Percentiles rank a stretch among this genome's conserved stretches.
phyloP scores from a whole-genome alignment of 345 rosid species.

The Eucalyptus sideroxylon region DNA sequence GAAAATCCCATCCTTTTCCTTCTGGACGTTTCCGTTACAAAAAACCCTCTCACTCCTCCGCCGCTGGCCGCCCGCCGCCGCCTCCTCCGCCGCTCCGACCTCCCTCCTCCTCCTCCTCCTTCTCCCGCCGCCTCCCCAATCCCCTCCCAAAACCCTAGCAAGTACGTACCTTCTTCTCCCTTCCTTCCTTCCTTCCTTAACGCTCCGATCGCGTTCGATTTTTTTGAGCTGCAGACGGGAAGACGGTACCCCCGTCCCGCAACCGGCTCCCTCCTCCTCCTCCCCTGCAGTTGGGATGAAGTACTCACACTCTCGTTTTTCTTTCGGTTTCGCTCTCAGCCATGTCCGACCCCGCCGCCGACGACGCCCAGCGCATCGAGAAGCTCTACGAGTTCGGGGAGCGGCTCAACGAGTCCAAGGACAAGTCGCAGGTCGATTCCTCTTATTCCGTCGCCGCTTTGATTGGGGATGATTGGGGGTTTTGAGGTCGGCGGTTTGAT shows the following conservation, averaged over 20 bases:
- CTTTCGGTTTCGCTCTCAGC: constrained; percentile 21
- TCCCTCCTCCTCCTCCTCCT: neutral
- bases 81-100: neutral
- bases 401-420: constrained; percentile 86
- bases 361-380: constrained; percentile 75
- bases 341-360: constrained; percentile 53
- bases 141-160: neutral
- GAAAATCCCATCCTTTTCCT: accelerated
- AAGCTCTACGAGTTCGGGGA: constrained; percentile 97
- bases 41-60: neutral
- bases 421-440: constrained; percentile 68
- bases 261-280: too few relatives aligned
- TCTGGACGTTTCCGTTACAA: neutral
- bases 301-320: neutral
- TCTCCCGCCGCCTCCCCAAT: neutral
- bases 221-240: neutral
- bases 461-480: neutral
- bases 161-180: neutral
- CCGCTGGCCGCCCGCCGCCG: neutral
- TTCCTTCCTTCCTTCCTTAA: neutral
- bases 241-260: too few relatives aligned
- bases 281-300: neutral
- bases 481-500: neutral
- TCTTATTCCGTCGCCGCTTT: neutral
- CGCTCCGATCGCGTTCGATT: neutral